phyloP scores from a whole-genome alignment of 1,139 yeast genomes.

The Scheffersomyces illinoinensis region DNA sequence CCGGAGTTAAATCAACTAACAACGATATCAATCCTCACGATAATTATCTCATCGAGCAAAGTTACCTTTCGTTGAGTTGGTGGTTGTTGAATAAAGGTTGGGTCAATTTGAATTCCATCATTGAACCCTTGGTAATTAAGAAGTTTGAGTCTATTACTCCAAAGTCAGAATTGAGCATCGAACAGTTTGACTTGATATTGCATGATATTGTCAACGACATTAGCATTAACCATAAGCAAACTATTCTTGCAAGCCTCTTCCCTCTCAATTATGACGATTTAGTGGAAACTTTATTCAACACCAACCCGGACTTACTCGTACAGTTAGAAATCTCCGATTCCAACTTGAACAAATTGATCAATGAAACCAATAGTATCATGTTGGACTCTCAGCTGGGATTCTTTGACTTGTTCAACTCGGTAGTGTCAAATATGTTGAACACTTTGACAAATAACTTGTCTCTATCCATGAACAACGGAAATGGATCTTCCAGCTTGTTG shows the following conservation, averaged over 20 bases:
- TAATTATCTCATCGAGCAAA: slow-evolving; percentile 68
- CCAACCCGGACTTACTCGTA: slow-evolving; percentile 44
- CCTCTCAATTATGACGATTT: slow-evolving; percentile 43
- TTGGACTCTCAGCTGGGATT: slow-evolving; percentile 15
- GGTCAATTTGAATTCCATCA: slow-evolving; percentile 54
- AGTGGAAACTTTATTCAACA: slow-evolving; percentile 45
- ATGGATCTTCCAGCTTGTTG: slow-evolving; percentile 5
- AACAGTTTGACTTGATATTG: slow-evolving; percentile 47
- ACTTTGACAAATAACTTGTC: slow-evolving; percentile 32
- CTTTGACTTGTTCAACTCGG: slow-evolving; percentile 27
- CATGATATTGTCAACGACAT: slow-evolving; percentile 17
- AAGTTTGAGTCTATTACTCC: slow-evolving; percentile 71
- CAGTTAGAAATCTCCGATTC: slow-evolving; percentile 41
- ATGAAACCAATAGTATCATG: slow-evolving; percentile 42
- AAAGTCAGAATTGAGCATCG: slow-evolving; percentile 64
- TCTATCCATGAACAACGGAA: slow-evolving; percentile 6
- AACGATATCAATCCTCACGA: slow-evolving; percentile 22
- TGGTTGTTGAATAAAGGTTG: slow-evolving; percentile 92
- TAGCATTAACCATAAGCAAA: slow-evolving; percentile 16
- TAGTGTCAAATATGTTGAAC: slow-evolving; percentile 29
- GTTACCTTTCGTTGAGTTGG: slow-evolving; percentile 88
- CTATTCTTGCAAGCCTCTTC: slow-evolving; percentile 33
- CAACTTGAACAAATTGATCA: slow-evolving; percentile 45
- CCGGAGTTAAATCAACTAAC: slow-evolving; percentile 34
- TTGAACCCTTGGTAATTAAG: slow-evolving; percentile 57